Percentiles rank a stretch among this genome's conserved stretches.
phyloP scores from a whole-genome alignment of 306 rosid genomes.

The Acacia confusa region DNA sequence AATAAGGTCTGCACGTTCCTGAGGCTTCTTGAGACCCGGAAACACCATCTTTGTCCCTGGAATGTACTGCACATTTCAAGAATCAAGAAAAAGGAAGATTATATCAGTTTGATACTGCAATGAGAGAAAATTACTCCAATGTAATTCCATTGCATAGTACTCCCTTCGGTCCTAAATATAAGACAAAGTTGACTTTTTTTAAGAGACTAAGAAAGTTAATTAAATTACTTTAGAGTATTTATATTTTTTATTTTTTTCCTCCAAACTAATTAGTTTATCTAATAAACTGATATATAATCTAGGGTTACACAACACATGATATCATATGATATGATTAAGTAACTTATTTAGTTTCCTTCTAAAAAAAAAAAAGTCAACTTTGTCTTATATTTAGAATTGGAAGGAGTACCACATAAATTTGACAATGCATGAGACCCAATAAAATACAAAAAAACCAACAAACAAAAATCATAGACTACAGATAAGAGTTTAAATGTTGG shows the following conservation, averaged over 20 bases:
- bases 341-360: too few relatives aligned
- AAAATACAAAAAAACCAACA: background rate
- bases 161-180: too few relatives aligned
- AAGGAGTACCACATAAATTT: background rate
- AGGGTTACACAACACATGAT: too few relatives aligned
- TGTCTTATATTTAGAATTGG: too few relatives aligned
- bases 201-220: too few relatives aligned
- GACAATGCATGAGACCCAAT: slow-evolving; percentile 1
- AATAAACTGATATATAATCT: too few relatives aligned
- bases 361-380: too few relatives aligned
- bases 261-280: too few relatives aligned
- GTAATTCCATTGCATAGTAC: background rate
- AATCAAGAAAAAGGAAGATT: background rate
- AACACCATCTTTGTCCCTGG: slow-evolving; percentile 99
- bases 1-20: slow-evolving; percentile 92
- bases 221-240: too few relatives aligned
- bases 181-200: too few relatives aligned
- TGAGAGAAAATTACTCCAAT: background rate
- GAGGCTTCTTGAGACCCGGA: slow-evolving; percentile 95
- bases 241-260: too few relatives aligned
- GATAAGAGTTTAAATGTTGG: background rate
- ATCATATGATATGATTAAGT: too few relatives aligned
- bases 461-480: background rate
- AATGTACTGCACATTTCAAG: slow-evolving; percentile 62
- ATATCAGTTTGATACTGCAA: slow-evolving; percentile 19